These are phyloP conservation scores for Wickerhamiella hasegawae DNA, from an alignment of 805 yeast genomes.

Conservation along the genomic window DNA sequence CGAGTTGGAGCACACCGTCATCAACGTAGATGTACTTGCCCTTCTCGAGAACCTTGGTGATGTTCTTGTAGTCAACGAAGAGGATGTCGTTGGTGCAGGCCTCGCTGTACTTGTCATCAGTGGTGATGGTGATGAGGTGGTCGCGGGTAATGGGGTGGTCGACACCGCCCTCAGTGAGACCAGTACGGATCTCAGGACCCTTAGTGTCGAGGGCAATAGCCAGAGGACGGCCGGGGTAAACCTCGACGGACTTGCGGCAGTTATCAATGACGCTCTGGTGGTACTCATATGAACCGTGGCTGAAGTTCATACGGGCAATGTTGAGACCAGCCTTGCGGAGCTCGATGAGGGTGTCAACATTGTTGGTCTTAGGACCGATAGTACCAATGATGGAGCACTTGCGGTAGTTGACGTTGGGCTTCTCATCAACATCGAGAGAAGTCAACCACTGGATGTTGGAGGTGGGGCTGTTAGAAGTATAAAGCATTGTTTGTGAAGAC, in stretches of 20 bases:
- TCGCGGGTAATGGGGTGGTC: slow-evolving; percentile 74
- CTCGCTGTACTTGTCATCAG: slow-evolving; percentile 65
- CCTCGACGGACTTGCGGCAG: slow-evolving; percentile 82
- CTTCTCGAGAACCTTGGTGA: slow-evolving; percentile 75
- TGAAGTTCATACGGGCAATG: slow-evolving; percentile 97
- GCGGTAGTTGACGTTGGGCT: slow-evolving; percentile 69
- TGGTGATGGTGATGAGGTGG: slow-evolving; percentile 87
- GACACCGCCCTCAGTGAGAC: slow-evolving; percentile 64
- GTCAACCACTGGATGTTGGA: slow-evolving; percentile 63
- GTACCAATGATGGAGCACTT: slow-evolving; percentile 97
- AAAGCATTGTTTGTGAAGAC: too few species aligned
- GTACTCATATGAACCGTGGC: slow-evolving; percentile 96
- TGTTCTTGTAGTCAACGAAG: slow-evolving; percentile 91
- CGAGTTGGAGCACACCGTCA: slow-evolving; percentile 94
- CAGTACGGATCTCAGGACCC: slow-evolving; percentile 99
- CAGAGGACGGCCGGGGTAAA: slow-evolving; percentile 88
- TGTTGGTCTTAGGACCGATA: slow-evolving; percentile 96
- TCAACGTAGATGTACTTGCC: slow-evolving; percentile 92
- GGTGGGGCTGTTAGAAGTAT: slow-evolving; percentile 16
- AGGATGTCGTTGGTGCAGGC: slow-evolving; percentile 63
- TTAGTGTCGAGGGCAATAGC: slow-evolving; percentile 98
- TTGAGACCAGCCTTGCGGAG: slow-evolving; percentile 95
- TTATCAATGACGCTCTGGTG: slow-evolving; percentile 95
- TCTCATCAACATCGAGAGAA: slow-evolving; percentile 51
- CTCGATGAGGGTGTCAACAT: slow-evolving; percentile 64